phyloP scores from a whole-genome alignment of 2,329 filamentous ascomycete genomes.

The Cladophialophora yegresii region DNA sequence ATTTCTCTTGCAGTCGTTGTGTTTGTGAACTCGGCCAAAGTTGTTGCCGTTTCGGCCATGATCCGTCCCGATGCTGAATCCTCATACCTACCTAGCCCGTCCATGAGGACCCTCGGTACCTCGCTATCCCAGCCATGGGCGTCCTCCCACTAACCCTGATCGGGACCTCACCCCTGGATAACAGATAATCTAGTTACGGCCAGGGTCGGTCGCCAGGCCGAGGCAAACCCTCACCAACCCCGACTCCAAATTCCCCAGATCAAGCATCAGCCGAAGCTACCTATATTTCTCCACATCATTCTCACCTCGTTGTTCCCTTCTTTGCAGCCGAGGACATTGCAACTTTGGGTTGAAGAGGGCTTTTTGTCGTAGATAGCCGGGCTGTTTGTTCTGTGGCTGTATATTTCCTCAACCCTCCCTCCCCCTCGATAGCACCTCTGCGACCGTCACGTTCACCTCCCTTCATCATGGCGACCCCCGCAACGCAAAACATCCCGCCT shows the following conservation, averaged over 20 bases:
- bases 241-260: slow-evolving; percentile 17
- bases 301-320: not conserved
- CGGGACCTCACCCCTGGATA: slow-evolving; percentile 1
- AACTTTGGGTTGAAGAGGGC: not conserved
- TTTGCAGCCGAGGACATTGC: slow-evolving; percentile 1
- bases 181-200: not conserved
- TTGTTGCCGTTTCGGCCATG: not conserved
- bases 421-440: not conserved
- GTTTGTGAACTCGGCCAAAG: not conserved
- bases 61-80: no score
- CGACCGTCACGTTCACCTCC: not conserved
- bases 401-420: not conserved
- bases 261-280: slow-evolving; percentile 10
- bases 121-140: not conserved
- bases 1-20: not conserved
- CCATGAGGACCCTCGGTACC: no score
- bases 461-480: slow-evolving; percentile 40
- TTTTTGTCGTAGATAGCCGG: not conserved
- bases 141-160: not conserved
- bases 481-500: slow-evolving; percentile 56
- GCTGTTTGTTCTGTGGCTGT: not conserved
- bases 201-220: not conserved
- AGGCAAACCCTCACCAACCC: slow-evolving; percentile 6
- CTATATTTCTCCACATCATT: slow-evolving; percentile 2
- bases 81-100: no score